These are phyloP conservation scores for Herpomyces periplanetae DNA, from an alignment of 2,329 filamentous ascomycete species.

Conservation along the genomic window DNA sequence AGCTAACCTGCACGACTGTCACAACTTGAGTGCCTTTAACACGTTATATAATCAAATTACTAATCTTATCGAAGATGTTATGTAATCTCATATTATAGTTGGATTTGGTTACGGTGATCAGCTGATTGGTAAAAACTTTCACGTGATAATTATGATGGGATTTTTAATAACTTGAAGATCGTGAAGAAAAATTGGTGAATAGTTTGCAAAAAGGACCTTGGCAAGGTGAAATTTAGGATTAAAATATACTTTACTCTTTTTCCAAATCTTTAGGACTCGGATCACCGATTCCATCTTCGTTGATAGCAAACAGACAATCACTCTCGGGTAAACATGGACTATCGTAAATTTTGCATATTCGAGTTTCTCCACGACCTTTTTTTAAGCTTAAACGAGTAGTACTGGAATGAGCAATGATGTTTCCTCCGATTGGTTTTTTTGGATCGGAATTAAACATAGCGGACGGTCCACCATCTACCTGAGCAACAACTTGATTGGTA, in stretches of 20 bases:
- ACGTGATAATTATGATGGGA: no score
- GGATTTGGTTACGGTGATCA: no score
- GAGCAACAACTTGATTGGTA: slow-evolving; percentile 90
- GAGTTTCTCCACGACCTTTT: slow-evolving; percentile 73
- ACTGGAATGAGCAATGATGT: slow-evolving; percentile 90
- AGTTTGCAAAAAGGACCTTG: no score
- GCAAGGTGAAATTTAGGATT: no score
- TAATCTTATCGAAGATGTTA: no score
- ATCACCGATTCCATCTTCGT: slow-evolving; percentile 82
- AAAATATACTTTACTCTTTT: slow-evolving; percentile 30
- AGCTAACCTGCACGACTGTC: no score
- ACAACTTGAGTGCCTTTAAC: no score
- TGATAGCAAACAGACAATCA: slow-evolving; percentile 84
- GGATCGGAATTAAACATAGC: slow-evolving; percentile 98
- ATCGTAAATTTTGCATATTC: slow-evolving; percentile 97
- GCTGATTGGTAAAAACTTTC: no score
- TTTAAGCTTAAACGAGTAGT: slow-evolving; percentile 78
- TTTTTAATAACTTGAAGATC: no score
- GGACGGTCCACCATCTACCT: slow-evolving; percentile 78
- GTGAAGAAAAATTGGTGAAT: no score
- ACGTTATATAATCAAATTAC: no score
- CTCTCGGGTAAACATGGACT: slow-evolving; percentile 86
- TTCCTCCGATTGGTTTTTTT: slow-evolving; percentile 93
- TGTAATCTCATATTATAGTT: no score
- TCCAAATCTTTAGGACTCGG: slow-evolving; percentile 81